These are phyloP conservation scores for Raddia guianensis DNA, from an alignment of 176 grass and related monocot genomes.

Conservation along the genomic window DNA sequence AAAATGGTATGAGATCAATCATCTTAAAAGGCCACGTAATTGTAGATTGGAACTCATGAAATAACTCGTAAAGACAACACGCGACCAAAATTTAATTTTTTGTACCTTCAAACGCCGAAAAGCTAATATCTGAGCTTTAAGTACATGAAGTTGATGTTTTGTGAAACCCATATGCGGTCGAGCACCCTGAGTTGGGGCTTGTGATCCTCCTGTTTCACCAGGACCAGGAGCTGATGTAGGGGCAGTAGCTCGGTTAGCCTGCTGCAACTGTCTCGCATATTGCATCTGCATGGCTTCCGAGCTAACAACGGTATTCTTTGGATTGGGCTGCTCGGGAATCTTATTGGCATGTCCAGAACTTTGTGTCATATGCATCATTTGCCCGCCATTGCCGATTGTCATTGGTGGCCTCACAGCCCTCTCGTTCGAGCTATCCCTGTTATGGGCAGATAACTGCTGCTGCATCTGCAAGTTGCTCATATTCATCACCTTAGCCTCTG, in stretches of 20 bases:
- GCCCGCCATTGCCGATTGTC: slow-evolving; percentile 49
- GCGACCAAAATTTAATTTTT: slow-evolving; percentile 23
- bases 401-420: slow-evolving; percentile 58
- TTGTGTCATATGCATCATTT: slow-evolving; percentile 52
- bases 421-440: slow-evolving; percentile 62
- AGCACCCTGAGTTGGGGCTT: slow-evolving; percentile 48
- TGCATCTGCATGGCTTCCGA: slow-evolving; percentile 68
- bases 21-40: slow-evolving; percentile 31
- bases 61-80: slow-evolving; percentile 10
- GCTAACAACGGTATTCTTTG: slow-evolving; percentile 48
- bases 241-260: slow-evolving; percentile 44
- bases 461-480: slow-evolving; percentile 65
- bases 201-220: slow-evolving; percentile 40
- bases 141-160: slow-evolving; percentile 92
- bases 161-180: slow-evolving; percentile 62
- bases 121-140: slow-evolving; percentile 99
- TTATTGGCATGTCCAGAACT: slow-evolving; percentile 53
- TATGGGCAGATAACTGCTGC: slow-evolving; percentile 52
- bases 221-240: slow-evolving; percentile 37
- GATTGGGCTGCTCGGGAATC: slow-evolving; percentile 55
- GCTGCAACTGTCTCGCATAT: slow-evolving; percentile 65
- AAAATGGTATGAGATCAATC: slow-evolving; percentile 23
- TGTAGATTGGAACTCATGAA: not conserved
- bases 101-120: slow-evolving; percentile 96
- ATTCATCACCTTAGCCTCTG: slow-evolving; percentile 61